Evolutionary conservation across 768 basidiomycete species (phyloP).

Genomic region (Boletus tylopilopsis): DNA sequence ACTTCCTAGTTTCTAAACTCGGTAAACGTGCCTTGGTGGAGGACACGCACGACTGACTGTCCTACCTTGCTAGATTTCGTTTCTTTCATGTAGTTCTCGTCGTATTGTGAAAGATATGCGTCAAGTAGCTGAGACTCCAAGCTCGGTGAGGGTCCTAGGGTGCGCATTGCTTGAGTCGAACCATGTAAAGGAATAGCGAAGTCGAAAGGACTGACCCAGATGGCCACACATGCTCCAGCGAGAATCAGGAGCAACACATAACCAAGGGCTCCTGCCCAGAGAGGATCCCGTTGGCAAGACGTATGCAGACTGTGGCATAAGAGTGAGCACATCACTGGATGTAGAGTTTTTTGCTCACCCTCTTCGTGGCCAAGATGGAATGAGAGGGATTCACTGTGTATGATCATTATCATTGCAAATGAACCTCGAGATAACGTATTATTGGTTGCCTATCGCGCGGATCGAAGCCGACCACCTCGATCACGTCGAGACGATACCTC

Average conservation of each 20-base stretch:
- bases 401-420: background rate
- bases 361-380: constrained; percentile 16
- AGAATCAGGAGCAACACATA: constrained; percentile 17
- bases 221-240: constrained; percentile 8
- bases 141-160: background rate
- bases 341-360: constrained; percentile 9
- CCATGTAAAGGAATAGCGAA: background rate
- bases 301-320: constrained; percentile 7
- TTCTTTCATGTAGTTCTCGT: constrained; percentile 19
- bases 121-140: constrained; percentile 7
- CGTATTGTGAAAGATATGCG: constrained; percentile 3
- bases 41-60: constrained; percentile 11
- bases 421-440: constrained; percentile 23
- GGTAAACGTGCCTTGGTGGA: constrained; percentile 17
- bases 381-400: background rate
- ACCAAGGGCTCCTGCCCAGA: constrained; percentile 19
- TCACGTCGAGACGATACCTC: constrained; percentile 22
- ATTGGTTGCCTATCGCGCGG: constrained; percentile 18
- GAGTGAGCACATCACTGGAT: background rate
- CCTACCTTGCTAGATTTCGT: constrained; percentile 3
- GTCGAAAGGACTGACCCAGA: constrained; percentile 5
- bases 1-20: constrained; percentile 22
- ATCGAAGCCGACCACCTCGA: constrained; percentile 22
- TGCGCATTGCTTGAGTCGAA: background rate
- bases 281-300: constrained; percentile 22